These are phyloP conservation scores for Sequoia sempervirens DNA, from an alignment of 75 land plant genomes.

Conservation along the genomic window DNA sequence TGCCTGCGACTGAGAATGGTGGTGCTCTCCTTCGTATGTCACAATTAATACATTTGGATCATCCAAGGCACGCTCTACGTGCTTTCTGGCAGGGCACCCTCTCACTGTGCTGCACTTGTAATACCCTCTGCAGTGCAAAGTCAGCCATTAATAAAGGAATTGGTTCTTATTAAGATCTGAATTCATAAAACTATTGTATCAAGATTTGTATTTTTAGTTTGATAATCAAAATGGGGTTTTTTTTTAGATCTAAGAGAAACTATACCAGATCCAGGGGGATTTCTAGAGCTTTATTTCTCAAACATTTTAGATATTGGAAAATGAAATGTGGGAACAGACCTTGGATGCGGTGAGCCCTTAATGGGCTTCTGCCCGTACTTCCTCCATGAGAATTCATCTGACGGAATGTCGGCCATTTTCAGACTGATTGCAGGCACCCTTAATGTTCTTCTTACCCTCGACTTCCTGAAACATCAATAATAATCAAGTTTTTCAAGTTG, in stretches of 20 bases:
- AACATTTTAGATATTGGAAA: background rate
- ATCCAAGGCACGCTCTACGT: constrained; percentile 37
- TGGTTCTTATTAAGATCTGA: constrained; percentile 10
- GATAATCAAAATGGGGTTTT: background rate
- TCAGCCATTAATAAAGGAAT: constrained; percentile 18
- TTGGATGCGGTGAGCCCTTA: constrained; percentile 91
- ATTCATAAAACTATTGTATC: constrained; percentile 16
- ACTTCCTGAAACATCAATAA: constrained; percentile 36
- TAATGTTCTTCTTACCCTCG: constrained; percentile 45
- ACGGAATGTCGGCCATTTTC: constrained; percentile 83
- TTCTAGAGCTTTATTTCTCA: background rate
- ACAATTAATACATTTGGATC: constrained; percentile 40
- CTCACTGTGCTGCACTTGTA: constrained; percentile 45
- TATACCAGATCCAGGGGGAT: background rate
- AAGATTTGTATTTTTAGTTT: background rate
- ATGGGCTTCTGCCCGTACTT: constrained; percentile 94
- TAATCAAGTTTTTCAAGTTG: background rate
- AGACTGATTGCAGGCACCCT: constrained; percentile 71
- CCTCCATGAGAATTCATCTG: constrained; percentile 87
- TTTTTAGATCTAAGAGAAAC: background rate
- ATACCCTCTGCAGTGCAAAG: constrained; percentile 27
- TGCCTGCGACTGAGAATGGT: constrained; percentile 15
- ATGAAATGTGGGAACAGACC: constrained; percentile 25
- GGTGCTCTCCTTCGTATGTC: constrained; percentile 35
- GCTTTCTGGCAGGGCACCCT: constrained; percentile 48